A percentile compares a stretch with the other conserved stretches of the same genome.
These are phyloP conservation scores for Tetracentron sinense DNA, from an alignment of 164 flowering plant genomes.

Conservation along the genomic window DNA sequence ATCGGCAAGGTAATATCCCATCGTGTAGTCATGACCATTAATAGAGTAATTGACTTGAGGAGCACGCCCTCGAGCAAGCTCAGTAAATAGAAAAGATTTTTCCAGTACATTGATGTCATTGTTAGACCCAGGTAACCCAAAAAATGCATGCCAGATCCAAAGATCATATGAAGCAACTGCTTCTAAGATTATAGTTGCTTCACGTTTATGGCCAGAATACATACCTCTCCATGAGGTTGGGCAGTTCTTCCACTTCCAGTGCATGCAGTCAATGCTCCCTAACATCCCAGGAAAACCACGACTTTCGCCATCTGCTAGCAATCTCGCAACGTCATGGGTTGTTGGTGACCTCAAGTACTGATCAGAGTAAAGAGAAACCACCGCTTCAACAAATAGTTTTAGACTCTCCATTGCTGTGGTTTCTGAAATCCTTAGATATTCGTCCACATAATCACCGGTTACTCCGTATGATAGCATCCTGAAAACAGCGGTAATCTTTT, in stretches of 20 bases:
- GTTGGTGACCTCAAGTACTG: conserved; percentile 1
- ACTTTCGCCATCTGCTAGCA: background rate
- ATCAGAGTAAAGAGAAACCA: background rate
- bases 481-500: background rate
- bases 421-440: background rate
- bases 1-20: no score
- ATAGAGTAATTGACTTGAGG: background rate
- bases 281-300: conserved; percentile 7
- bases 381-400: background rate
- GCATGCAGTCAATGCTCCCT: no score
- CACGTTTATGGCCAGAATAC: no score
- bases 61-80: background rate
- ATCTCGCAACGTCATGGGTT: background rate
- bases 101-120: background rate
- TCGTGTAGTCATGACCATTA: conserved; percentile 1
- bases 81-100: no score
- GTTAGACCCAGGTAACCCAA: no score
- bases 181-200: conserved; percentile 8
- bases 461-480: conserved; percentile 5
- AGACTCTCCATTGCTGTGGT: background rate
- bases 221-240: background rate
- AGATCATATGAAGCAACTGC: no score
- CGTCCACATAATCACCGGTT: background rate
- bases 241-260: background rate
- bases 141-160: no score